phyloP scores from a whole-genome alignment of 2,329 filamentous ascomycete species.

The Pseudogymnoascus sp. region DNA sequence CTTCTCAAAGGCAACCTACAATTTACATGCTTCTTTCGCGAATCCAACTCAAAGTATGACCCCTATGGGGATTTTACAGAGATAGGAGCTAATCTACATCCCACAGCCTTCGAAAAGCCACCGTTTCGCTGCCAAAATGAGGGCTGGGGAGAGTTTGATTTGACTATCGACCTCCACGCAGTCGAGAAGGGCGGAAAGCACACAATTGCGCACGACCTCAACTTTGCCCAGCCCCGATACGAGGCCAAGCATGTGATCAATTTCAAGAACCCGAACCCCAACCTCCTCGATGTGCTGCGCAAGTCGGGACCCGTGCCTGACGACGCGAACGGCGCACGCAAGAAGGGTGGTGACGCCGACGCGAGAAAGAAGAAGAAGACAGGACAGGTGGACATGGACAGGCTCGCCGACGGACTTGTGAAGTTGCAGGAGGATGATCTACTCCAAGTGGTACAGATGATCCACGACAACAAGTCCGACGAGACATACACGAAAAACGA shows the following conservation, averaged over 20 bases:
- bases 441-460: slow-evolving; percentile 91
- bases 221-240: slow-evolving; percentile 76
- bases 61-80: neutral
- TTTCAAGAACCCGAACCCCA: slow-evolving; percentile 89
- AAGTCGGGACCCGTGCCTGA: slow-evolving; percentile 83
- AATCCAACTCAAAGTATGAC: slow-evolving; percentile 73
- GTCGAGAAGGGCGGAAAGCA: slow-evolving; percentile 81
- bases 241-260: slow-evolving; percentile 72
- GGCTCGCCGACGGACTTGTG: slow-evolving; percentile 84
- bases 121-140: slow-evolving; percentile 89
- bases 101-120: slow-evolving; percentile 65
- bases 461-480: slow-evolving; percentile 90
- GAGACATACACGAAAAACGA: slow-evolving; percentile 98
- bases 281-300: slow-evolving; percentile 68
- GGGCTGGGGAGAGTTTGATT: slow-evolving; percentile 98
- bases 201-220: slow-evolving; percentile 76
- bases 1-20: slow-evolving; percentile 90
- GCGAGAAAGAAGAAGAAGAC: slow-evolving; percentile 70
- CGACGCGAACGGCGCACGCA: slow-evolving; percentile 55
- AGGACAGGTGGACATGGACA: slow-evolving; percentile 76
- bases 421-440: slow-evolving; percentile 89
- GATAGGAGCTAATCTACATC: slow-evolving; percentile 11
- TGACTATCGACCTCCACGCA: slow-evolving; percentile 74
- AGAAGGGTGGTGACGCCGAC: slow-evolving; percentile 46
- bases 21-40: slow-evolving; percentile 88